Evolutionary conservation across 768 basidiomycete species (phyloP), one percentile per base, ranked within the genome.

Genomic region (Sistotremastrum suecicum): DNA sequence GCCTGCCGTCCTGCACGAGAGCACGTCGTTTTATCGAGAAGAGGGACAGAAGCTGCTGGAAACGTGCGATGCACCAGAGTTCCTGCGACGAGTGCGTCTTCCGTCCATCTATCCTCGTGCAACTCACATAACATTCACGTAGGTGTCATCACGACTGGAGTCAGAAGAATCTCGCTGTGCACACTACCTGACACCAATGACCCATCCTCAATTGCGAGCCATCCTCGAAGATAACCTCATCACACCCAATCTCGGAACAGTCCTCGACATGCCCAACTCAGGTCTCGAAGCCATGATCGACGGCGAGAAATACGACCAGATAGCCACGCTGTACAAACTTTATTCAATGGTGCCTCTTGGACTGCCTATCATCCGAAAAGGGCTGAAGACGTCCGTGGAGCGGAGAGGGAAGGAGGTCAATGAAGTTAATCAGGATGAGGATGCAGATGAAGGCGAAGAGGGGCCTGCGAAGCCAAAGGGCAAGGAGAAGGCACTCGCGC

Each of bases 221-320:
- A 86, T 94, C 39, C 70, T 98, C 10, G 78, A 91, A 57, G 67
- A 78, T 37, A 65, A 79, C 44, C 77, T 98, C 35, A 68, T 99
- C 35, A 74, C 80, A 0, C 71, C 83, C 5, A 86, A 97, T 60
- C 64, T 98, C 11, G 56, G 64, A n/a, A 66, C 72, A 4, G 72
- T 95, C 44, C 76, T 98, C 47, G 68, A 69, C 33, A 84, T 88
- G 75, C 72, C 76, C 1, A 76, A 79, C 51, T 89, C 91, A 4
- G 95, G 95, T 6, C 63, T 98, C 41, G 79, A 91, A 51, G 66
- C 66, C 11, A 91, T 98, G 87, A 70, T 97, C 39, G 86, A 97
- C 57, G 64, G 72, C 31, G 77, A 86, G 57, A 84, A 80, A 58
- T 61, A 74, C 10, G 73, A 78, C 8, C 89, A 91, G 53, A 69